Evolutionary conservation across 2,329 filamentous ascomycete species (phyloP).

Genomic region (Juglanconis sp.): DNA sequence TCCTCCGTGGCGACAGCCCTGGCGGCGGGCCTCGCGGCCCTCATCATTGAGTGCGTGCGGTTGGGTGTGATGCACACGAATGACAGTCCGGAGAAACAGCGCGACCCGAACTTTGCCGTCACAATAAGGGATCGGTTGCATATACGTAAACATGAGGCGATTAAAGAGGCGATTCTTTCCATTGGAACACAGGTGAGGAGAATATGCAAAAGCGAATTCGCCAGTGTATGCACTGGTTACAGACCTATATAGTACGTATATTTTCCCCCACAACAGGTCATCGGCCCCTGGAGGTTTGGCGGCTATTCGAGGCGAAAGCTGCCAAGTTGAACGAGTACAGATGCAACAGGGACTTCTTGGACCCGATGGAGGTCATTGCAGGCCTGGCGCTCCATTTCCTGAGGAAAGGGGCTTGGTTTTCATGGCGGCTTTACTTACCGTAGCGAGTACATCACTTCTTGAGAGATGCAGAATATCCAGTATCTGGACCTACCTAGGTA

Average conservation of each 20-base stretch:
- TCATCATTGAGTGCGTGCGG: slow-evolving; percentile 28
- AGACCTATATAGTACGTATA: too few species aligned
- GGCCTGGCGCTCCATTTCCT: neutral
- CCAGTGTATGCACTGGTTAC: too few species aligned
- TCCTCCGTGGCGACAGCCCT: slow-evolving; percentile 29
- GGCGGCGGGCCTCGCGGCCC: slow-evolving; percentile 27
- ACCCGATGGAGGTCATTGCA: neutral
- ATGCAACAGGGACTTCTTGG: neutral
- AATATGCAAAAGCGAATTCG: too few species aligned
- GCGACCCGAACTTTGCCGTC: neutral
- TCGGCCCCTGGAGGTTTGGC: neutral
- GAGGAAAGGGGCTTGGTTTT: neutral
- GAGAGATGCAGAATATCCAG: too few species aligned
- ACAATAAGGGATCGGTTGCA: neutral
- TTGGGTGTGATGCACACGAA: neutral
- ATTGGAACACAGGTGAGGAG: neutral
- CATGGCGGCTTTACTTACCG: too few species aligned
- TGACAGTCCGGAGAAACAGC: neutral
- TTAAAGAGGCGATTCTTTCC: neutral
- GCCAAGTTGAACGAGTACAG: neutral
- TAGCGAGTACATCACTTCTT: too few species aligned
- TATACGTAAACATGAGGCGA: neutral
- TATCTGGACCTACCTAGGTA: too few species aligned
- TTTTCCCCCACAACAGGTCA: neutral
- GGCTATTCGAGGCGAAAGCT: neutral